These are phyloP conservation scores for Amanita pallidorosea DNA, from an alignment of 768 basidiomycete genomes.

Conservation along the genomic window DNA sequence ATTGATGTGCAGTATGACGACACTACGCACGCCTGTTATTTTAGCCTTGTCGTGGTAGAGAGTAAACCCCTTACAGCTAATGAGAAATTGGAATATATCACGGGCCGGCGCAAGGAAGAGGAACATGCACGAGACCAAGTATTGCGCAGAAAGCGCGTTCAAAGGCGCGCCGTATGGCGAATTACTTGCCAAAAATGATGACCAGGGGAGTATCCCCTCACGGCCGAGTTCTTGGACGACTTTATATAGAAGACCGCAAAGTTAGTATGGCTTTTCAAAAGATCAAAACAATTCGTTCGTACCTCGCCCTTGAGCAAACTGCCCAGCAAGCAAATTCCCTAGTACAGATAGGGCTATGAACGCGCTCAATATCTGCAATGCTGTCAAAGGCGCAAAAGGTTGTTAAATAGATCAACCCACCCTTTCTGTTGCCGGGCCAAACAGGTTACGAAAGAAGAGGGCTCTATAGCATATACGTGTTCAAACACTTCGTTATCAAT, in stretches of 20 bases:
- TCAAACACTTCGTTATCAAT: neutral
- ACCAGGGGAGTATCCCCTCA: constrained; percentile 58
- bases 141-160: constrained; percentile 53
- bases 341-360: constrained; percentile 56
- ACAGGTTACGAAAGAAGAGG: constrained; percentile 66
- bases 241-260: constrained; percentile 15
- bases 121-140: constrained; percentile 43
- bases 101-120: constrained; percentile 53
- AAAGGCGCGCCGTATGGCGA: constrained; percentile 62
- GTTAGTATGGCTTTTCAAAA: neutral
- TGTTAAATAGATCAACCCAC: constrained; percentile 21
- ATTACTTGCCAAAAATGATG: constrained; percentile 59
- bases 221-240: constrained; percentile 68
- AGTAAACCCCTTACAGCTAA: constrained; percentile 38
- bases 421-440: constrained; percentile 48
- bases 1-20: constrained; percentile 47
- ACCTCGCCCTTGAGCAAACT: constrained; percentile 64
- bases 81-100: constrained; percentile 64
- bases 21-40: constrained; percentile 26
- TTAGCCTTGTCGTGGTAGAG: neutral
- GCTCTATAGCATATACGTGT: constrained; percentile 26
- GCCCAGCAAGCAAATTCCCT: constrained; percentile 51
- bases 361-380: constrained; percentile 39
- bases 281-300: constrained; percentile 1
- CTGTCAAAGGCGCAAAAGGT: neutral